Evolutionary conservation across 768 basidiomycete species (phyloP).

Genomic region (Leccinum broughii): DNA sequence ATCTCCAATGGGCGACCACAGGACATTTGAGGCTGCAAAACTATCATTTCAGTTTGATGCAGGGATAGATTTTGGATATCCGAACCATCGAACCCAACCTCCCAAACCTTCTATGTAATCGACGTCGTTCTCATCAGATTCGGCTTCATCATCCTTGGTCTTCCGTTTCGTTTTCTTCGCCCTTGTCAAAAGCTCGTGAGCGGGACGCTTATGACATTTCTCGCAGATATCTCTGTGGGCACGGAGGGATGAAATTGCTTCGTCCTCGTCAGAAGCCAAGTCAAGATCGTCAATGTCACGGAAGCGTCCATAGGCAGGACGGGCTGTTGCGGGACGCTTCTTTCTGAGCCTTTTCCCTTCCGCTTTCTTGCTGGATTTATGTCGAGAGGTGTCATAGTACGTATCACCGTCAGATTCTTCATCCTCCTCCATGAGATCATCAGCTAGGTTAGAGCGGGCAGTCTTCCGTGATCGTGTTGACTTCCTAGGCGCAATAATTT

Average conservation of each 20-base stretch:
- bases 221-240: conserved; percentile 67
- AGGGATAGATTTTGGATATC: conserved; percentile 6
- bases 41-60: conserved; percentile 10
- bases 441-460: conserved; percentile 38
- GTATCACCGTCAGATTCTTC: conserved; percentile 34
- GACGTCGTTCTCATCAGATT: conserved; percentile 50
- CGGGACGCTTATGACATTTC: conserved; percentile 63
- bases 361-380: conserved; percentile 6
- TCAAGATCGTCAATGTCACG: conserved; percentile 43
- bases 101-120: conserved; percentile 54
- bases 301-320: conserved; percentile 52
- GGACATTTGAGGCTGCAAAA: conserved; percentile 69
- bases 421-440: conserved; percentile 29
- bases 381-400: conserved; percentile 33
- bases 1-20: conserved; percentile 75
- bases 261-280: conserved; percentile 50
- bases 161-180: conserved; percentile 42
- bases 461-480: conserved; percentile 49
- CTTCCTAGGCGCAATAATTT: conserved; percentile 36
- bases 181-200: conserved; percentile 52
- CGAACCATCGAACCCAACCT: conserved; percentile 85
- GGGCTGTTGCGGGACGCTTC: conserved; percentile 37
- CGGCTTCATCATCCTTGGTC: conserved; percentile 46
- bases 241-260: conserved; percentile 55
- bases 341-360: conserved; percentile 23